Evolutionary conservation across 345 rosid genomes (phyloP), one percentile per base, ranked within the genome.

Genomic region (Populus nigra): DNA sequence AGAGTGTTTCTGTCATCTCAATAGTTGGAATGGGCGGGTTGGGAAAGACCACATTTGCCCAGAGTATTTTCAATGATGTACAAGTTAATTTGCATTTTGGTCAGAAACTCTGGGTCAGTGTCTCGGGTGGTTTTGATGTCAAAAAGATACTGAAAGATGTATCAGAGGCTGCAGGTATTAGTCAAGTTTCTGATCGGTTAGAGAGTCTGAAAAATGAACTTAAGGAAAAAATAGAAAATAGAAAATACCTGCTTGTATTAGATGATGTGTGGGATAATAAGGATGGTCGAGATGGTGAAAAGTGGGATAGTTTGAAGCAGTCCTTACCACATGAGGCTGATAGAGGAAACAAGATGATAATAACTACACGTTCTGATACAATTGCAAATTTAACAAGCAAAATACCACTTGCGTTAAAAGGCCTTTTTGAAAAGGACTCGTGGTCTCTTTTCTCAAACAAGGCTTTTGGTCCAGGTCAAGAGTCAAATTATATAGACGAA

Each of bases 211-310:
- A 68, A 65, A 36, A 43, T 23, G 10, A 12, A 0, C 82, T 75
- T 39, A 20, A 73, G 0, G 16, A 35, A 33, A 4, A 9, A 8
- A 75, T 72, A 3, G 31, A 23, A 55, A 62, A 35, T 55, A 72
- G 7, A 78, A 41, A 38, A 17, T 84, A 43, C 22, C 65, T 84
- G 1, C 84, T 81, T 2, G 69, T 81, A 11, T 75, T 81, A 18
- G 84, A 83, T 10, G 74, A 83, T 39, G 67, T 80, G 5, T 83
- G 86, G 84, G 72, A 73, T 45, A 1, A 3, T 45, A 13, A 45
- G 49, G 49, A 13, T 45, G 49, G 49, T 25, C 77, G 78, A 10
- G 53, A 72, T 17, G 25, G 15, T 7, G 53, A 47, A 3, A 78
- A 57, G 23, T 81, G 84, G 86, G n/a, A 7, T 10, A 23, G n/a